Evolutionary conservation across 2,329 filamentous ascomycete genomes (phyloP).

Genomic region (Pseudomassariella vexata): DNA sequence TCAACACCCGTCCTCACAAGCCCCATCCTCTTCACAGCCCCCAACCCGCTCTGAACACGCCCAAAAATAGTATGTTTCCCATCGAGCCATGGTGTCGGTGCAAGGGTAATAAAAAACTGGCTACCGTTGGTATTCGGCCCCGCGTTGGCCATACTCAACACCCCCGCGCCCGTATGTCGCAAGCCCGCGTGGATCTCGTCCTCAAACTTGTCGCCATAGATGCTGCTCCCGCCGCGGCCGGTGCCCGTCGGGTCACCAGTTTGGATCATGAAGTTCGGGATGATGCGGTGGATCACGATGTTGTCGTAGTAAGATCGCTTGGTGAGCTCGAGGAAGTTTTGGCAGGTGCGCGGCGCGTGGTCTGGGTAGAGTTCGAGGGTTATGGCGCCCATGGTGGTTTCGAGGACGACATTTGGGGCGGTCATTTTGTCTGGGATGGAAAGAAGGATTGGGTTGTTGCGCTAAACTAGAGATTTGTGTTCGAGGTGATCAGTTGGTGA

Average conservation of each 20-base stretch:
- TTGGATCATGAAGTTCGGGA: slow-evolving; percentile 95
- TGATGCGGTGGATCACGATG: slow-evolving; percentile 88
- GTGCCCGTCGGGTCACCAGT: slow-evolving; percentile 92
- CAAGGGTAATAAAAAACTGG: slow-evolving; percentile 94
- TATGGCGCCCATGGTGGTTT: slow-evolving; percentile 84
- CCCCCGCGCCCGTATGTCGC: slow-evolving; percentile 87
- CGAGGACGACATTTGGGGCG: slow-evolving; percentile 71
- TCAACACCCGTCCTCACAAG: slow-evolving; percentile 76
- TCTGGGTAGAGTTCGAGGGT: slow-evolving; percentile 82
- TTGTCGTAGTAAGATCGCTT: slow-evolving; percentile 82
- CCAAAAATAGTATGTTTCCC: slow-evolving; percentile 98
- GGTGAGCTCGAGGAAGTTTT: slow-evolving; percentile 78
- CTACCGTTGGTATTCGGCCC: slow-evolving; percentile 90
- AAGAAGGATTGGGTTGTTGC: neutral
- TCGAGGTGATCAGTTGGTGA: too few relatives aligned
- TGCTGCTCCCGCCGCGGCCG: slow-evolving; percentile 79
- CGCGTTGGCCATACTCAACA: slow-evolving; percentile 95
- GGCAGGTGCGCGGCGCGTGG: slow-evolving; percentile 85
- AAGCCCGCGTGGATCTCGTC: slow-evolving; percentile 78
- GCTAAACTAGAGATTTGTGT: neutral
- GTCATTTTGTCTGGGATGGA: slow-evolving; percentile 50
- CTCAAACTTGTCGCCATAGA: slow-evolving; percentile 90
- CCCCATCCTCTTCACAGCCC: slow-evolving; percentile 81
- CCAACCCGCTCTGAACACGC: slow-evolving; percentile 76
- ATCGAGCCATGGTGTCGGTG: slow-evolving; percentile 92